Evolutionary conservation across 2,329 filamentous ascomycete species (phyloP).

Genomic region (Thelonectria discophora): DNA sequence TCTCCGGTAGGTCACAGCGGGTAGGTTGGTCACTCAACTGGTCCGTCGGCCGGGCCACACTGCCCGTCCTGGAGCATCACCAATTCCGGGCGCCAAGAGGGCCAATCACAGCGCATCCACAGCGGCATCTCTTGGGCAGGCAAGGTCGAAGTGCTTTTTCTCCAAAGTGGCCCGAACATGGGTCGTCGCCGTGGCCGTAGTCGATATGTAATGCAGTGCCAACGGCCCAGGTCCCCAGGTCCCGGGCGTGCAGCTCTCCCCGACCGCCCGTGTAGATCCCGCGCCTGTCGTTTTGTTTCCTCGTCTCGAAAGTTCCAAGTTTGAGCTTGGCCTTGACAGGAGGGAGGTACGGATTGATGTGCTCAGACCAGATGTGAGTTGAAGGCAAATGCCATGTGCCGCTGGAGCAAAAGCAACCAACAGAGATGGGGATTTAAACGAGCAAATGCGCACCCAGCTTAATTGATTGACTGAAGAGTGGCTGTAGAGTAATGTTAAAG

Average conservation of each 20-base stretch:
- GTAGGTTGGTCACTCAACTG: slow-evolving; percentile 44
- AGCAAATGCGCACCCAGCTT: slow-evolving; percentile 7
- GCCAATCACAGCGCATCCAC: slow-evolving; percentile 44
- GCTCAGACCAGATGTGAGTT: slow-evolving; percentile 1
- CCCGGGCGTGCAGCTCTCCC: slow-evolving; percentile 18
- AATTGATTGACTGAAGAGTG: slow-evolving; percentile 7
- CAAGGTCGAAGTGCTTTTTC: slow-evolving; percentile 32
- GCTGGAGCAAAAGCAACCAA: slow-evolving; percentile 6
- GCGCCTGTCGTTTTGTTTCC: slow-evolving; percentile 7
- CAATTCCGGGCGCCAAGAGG: slow-evolving; percentile 46
- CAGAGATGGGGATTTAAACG: neutral
- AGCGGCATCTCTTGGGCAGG: slow-evolving; percentile 30
- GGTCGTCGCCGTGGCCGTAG: slow-evolving; percentile 4
- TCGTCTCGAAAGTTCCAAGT: slow-evolving; percentile 5
- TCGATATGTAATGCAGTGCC: slow-evolving; percentile 27
- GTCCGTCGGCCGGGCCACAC: slow-evolving; percentile 36
- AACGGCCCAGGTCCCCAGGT: slow-evolving; percentile 27
- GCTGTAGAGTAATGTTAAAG: slow-evolving; percentile 5
- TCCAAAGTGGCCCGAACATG: slow-evolving; percentile 17
- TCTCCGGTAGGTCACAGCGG: slow-evolving; percentile 36
- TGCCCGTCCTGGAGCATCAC: slow-evolving; percentile 39
- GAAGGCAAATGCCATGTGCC: slow-evolving; percentile 9
- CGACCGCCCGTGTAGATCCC: slow-evolving; percentile 25
- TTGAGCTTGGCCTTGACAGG: slow-evolving; percentile 1
- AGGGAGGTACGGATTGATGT: slow-evolving; percentile 3